Base-by-base conservation (phyloP, 31 red algal genomes). In the Bonnemaisonia californica region DNA sequence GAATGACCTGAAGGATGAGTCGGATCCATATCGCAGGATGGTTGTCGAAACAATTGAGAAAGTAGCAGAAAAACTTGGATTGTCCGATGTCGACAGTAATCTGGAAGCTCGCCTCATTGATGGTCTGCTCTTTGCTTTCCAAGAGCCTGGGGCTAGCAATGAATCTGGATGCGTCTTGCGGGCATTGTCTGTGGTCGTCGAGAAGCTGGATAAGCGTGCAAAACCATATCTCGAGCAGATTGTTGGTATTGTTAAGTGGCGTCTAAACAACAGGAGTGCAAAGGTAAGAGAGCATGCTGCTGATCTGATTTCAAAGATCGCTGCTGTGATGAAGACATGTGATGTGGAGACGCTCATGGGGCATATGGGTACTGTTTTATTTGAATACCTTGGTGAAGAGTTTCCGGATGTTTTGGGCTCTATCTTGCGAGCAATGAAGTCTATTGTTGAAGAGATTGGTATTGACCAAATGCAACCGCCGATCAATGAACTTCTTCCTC, bases 361-460 rank as follows among this genome's bases (percentile, higher is more conserved):
- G 13, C 92, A 95, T 65, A 77, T 95, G 88, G 92, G 96, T 12
- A 79, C 79, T 12, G 96, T 95, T 35, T 62, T 98, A 19, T 94
- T 89, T 60, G 96, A 95, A 55, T 95, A 92, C 35, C 75, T 95
- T 18, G 92, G 92, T 1, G 96, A 98, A 71, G 96, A 95, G 66
- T 98, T 89, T 57, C 96, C 96, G 16, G 96, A 98, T 64, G 92
- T 92, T 4, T 64, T 98, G 32, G 92, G 88, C 31, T 82, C 82
- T 33, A 92, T 98, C 70, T 74, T 98, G 8, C 80, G 92, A 47
- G 96, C 90, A 2, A 84, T 98, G 80, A 82, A 73, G 18, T 79
- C 89, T 1, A 91, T 98, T n/a, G 76, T 95, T 1, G 87, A 87
- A 48, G 89, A 75, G 27, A 84, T 98, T 56, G 88, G 92, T 18